These are phyloP conservation scores for Mycena floridula DNA, from an alignment of 768 basidiomycete species.

Conservation along the genomic window DNA sequence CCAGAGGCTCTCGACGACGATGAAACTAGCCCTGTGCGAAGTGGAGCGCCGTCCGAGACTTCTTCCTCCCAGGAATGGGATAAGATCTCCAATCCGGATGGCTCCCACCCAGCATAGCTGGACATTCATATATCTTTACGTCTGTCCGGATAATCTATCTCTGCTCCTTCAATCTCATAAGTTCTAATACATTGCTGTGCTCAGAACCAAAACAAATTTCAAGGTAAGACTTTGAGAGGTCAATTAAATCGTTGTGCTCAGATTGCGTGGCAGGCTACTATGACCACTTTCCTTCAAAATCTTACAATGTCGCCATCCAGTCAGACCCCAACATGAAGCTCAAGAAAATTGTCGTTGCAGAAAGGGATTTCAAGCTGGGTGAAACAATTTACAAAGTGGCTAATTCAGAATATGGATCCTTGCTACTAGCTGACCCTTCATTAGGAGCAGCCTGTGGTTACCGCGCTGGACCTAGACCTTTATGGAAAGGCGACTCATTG, in stretches of 20 bases:
- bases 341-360: conserved; percentile 56
- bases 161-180: conserved; percentile 16
- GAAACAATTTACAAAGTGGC: conserved; percentile 72
- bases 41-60: conserved; percentile 75
- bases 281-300: conserved; percentile 67
- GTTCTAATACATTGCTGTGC: conserved; percentile 58
- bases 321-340: conserved; percentile 22
- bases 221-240: conserved; percentile 73
- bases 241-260: neutral
- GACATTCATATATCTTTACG: conserved; percentile 1
- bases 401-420: too few relatives aligned
- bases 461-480: conserved; percentile 67
- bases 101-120: conserved; percentile 33
- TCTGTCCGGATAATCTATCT: conserved; percentile 5
- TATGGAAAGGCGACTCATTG: conserved; percentile 65
- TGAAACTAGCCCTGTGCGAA: conserved; percentile 53
- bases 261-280: conserved; percentile 59
- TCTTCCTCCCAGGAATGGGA: conserved; percentile 94
- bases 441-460: conserved; percentile 71
- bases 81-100: conserved; percentile 72
- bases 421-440: too few relatives aligned
- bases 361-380: conserved; percentile 62
- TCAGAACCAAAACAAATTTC: conserved; percentile 60
- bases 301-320: conserved; percentile 61
- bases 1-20: conserved; percentile 42